Base-by-base conservation (phyloP, 2,329 filamentous ascomycete genomes). In the Pseudopyrenochaeta lycopersici region DNA sequence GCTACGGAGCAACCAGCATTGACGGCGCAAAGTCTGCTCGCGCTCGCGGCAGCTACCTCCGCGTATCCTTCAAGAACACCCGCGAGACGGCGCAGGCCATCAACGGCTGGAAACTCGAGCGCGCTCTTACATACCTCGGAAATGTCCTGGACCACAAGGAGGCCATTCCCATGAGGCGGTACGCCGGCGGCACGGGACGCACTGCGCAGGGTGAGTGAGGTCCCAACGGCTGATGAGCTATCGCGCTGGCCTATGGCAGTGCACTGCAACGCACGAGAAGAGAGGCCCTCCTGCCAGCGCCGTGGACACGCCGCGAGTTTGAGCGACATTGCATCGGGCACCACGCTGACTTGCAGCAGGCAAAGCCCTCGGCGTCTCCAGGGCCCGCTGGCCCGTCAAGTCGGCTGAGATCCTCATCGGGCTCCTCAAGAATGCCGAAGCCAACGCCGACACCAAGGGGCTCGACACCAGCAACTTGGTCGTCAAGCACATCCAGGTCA, bases 401-500 rank as follows among this genome's bases (percentile, higher is more conserved):
- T 97, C 93, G 60, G 96, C 96, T 82, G 89, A 97, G 86, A 97
- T 96, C 87, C 88, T 99, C 66, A 89, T 97, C 82, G 91, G 90
- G 78, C 92, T 99, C 75, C 91, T 99, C 58, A 78, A 77, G 70
- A 77, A 80, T 66, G 76, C 75, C 55, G 78, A 80, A 66, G 73
- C 74, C 65, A 78, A 78, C 56, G 75, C 78, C 66, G 78, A 80
- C 64, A 75, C 75, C 60, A 75, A 77, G 61, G 83, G 84, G 7
- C 75, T 82, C 53, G 81, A 99, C 84, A 98, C 93, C 78, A 89
- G 89, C 84, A 96, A 96, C 87, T 86, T 99, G 78, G 84, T 98
- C 79, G 91, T 99, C 85, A 97, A 97, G 91, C 96, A 97, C 90
- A 99, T 99, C 85, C 95, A 99, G 87, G 95, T 99, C 88, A 99